Evolutionary conservation across 441 rosid genomes (phyloP), one percentile per base, ranked within the genome.

Genomic region (Geranium incanum): DNA sequence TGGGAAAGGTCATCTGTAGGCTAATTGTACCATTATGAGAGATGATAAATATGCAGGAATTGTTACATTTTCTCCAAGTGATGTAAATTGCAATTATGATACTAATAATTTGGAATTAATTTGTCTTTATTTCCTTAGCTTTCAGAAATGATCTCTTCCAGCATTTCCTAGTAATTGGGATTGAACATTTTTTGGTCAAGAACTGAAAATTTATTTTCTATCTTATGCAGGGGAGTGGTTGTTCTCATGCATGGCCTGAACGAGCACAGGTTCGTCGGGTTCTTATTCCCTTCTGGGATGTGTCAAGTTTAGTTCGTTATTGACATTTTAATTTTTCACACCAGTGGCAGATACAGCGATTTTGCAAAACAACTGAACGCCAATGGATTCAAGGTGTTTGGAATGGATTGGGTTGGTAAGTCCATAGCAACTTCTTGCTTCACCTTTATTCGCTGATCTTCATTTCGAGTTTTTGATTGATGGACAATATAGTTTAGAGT

Each of bases 371-470:
- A 83, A 78, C 81, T 93, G 68, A 89, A 89, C 75, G 83, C 84
- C 38, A 81, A 88, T 55, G 97, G 95, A 45, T 86, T 87, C 84
- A 89, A 86, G 81, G 93, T 88, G 66, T 89, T 82, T 71, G 93
- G 87, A 66, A 86, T 91, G 82, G 97, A 91, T 72, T 91, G 97
- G 97, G 88, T 88, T 41, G 95, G 97, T 91, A 80, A 81, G 86
- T 71, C 71, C 36, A 62, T 73, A 67, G 62, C 70, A 62, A 19
- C 55, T 69, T 59, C 74, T 59, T 52, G 36, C 9, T 6, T 69
- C 3, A 21, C 36, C n/a, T 19, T 12, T 21, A 48, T 68, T 71
- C 63, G 33, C 39, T 48, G 55, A 33, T 57, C 62, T 7, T 50
- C 39, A 36, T 0, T 13, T 28, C 33, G 33, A 21, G 21, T 28